These are phyloP conservation scores for Arthroderma sp. DNA, from an alignment of 2,329 filamentous ascomycete species.

Conservation along the genomic window DNA sequence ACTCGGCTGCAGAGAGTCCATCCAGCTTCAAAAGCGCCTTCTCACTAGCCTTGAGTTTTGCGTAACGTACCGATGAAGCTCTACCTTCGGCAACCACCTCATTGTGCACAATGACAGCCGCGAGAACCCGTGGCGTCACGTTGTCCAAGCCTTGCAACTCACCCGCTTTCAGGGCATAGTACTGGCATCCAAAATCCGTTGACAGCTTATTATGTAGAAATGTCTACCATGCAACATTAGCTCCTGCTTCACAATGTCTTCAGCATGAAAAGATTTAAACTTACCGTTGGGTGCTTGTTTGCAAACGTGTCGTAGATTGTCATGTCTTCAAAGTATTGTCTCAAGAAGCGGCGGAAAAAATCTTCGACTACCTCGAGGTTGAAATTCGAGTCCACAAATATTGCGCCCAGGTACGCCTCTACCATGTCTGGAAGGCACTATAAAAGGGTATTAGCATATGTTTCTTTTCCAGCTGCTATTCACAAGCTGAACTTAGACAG, in stretches of 20 bases:
- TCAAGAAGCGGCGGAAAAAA: constrained; percentile 67
- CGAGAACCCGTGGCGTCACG: constrained; percentile 42
- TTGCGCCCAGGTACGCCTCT: constrained; percentile 76
- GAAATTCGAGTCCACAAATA: constrained; percentile 82
- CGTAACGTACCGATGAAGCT: constrained; percentile 55
- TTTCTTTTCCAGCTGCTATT: too few relatives aligned
- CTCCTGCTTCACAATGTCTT: neutral
- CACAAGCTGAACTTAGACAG: too few relatives aligned
- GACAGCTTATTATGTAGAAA: constrained; percentile 53
- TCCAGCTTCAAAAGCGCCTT: constrained; percentile 31
- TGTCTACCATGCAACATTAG: constrained; percentile 33
- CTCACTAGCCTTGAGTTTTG: constrained; percentile 46
- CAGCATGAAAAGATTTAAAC: constrained; percentile 3
- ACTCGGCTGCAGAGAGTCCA: constrained; percentile 43
- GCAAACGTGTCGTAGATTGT: constrained; percentile 74
- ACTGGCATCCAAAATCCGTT: constrained; percentile 51
- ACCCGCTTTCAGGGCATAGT: constrained; percentile 38
- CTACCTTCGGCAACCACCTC: constrained; percentile 49
- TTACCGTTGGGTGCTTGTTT: constrained; percentile 63
- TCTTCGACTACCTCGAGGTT: constrained; percentile 56
- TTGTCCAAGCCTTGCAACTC: constrained; percentile 35
- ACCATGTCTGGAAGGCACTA: constrained; percentile 67
- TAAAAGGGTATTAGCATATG: neutral
- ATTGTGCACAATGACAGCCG: constrained; percentile 65
- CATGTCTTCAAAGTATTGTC: constrained; percentile 75